Conservation (phyloP, 805 yeast species). For the Starmerella bacillaris region DNA sequence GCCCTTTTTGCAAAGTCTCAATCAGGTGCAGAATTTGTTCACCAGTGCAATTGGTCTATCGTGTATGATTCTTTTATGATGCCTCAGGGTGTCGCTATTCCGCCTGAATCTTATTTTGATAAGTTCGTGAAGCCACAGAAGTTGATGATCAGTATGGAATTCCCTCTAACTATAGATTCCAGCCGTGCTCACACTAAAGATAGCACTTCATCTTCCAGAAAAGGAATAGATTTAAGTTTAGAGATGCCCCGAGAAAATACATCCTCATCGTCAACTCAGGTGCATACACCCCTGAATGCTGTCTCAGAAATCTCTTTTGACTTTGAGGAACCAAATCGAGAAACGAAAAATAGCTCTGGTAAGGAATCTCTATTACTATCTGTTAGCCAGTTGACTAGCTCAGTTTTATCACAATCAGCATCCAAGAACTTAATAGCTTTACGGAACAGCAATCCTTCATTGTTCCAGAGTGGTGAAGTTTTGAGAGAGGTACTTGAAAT, state of each 20-base stretch:
- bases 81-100: constrained; percentile 15
- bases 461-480: constrained; percentile 39
- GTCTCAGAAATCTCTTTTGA: too few species aligned
- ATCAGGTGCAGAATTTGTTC: constrained; percentile 72
- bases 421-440: constrained; percentile 39
- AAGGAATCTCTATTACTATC: constrained; percentile 15
- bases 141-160: background rate
- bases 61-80: constrained; percentile 21
- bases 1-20: constrained; percentile 56
- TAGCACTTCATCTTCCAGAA: background rate
- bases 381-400: constrained; percentile 41
- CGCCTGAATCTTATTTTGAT: constrained; percentile 9
- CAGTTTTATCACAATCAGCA: constrained; percentile 35
- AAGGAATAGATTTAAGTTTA: too few species aligned
- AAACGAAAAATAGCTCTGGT: too few species aligned
- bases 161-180: constrained; percentile 14
- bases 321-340: too few species aligned
- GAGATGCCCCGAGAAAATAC: too few species aligned
- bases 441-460: constrained; percentile 32
- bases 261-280: too few species aligned
- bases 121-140: background rate
- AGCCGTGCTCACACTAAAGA: background rate
- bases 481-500: constrained; percentile 35
- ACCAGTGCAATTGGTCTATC: constrained; percentile 60
- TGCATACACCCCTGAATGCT: background rate